Conservation (phyloP, 768 basidiomycete genomes). For the Galerina sulciceps region DNA sequence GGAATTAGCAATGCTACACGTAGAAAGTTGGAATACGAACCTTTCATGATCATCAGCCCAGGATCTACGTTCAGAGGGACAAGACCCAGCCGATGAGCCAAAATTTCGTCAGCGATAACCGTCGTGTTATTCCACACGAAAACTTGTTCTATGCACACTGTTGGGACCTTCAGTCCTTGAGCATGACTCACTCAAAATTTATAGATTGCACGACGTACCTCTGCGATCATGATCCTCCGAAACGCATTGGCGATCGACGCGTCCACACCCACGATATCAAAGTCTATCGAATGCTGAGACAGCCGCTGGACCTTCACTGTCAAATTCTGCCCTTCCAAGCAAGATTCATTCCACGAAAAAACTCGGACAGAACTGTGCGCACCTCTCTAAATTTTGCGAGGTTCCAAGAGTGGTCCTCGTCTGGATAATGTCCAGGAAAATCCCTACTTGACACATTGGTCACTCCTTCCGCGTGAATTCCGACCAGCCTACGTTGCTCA, state of each 20-base stretch:
- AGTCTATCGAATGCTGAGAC: slow-evolving; percentile 86
- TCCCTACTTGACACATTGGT: slow-evolving; percentile 87
- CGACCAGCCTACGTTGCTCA: slow-evolving; percentile 58
- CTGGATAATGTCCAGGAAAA: slow-evolving; percentile 88
- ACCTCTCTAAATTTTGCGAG: slow-evolving; percentile 78
- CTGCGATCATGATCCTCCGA: slow-evolving; percentile 89
- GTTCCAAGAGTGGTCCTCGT: slow-evolving; percentile 87
- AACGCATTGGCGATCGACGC: slow-evolving; percentile 96
- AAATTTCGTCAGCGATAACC: slow-evolving; percentile 91
- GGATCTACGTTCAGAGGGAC: slow-evolving; percentile 91
- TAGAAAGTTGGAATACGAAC: slow-evolving; percentile 29
- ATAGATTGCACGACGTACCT: slow-evolving; percentile 54
- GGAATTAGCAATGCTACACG: background rate
- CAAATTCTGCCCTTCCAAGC: slow-evolving; percentile 63
- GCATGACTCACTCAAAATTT: background rate
- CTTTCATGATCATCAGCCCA: slow-evolving; percentile 60
- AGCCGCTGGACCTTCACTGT: slow-evolving; percentile 76
- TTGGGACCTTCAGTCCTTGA: slow-evolving; percentile 70
- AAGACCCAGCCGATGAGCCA: slow-evolving; percentile 90
- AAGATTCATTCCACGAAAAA: slow-evolving; percentile 13
- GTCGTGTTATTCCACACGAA: slow-evolving; percentile 96
- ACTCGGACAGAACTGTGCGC: slow-evolving; percentile 27
- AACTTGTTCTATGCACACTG: slow-evolving; percentile 87
- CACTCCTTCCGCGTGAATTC: slow-evolving; percentile 70
- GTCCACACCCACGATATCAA: slow-evolving; percentile 95